Conservation (phyloP, 1,139 yeast species). For the Yamadazyma sp. region DNA sequence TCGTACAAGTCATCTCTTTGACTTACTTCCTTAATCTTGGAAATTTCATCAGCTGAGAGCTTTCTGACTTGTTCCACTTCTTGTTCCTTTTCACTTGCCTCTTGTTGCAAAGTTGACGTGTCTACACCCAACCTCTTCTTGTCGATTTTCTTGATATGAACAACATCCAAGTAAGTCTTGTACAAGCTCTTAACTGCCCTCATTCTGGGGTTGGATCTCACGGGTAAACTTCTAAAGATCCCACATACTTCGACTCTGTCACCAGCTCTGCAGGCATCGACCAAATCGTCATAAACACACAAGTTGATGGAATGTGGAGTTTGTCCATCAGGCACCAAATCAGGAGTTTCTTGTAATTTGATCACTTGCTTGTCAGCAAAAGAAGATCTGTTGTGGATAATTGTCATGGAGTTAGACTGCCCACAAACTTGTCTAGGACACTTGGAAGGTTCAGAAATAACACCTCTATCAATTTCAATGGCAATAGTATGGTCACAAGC, state of each 20-base stretch:
- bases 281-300: conserved; percentile 94
- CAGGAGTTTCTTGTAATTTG: conserved; percentile 95
- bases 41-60: conserved; percentile 68
- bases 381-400: conserved; percentile 86
- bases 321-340: conserved; percentile 97
- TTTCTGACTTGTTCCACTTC: conserved; percentile 77
- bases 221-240: conserved; percentile 89
- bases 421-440: conserved; percentile 90
- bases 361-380: conserved; percentile 95
- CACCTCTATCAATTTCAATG: conserved; percentile 92
- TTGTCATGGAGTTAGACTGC: conserved; percentile 84
- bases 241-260: conserved; percentile 96
- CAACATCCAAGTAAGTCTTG: conserved; percentile 92
- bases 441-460: conserved; percentile 86
- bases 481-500: conserved; percentile 93
- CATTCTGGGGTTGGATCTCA: conserved; percentile 81
- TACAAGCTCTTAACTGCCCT: conserved; percentile 80
- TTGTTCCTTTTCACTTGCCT: conserved; percentile 50
- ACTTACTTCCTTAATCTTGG: conserved; percentile 59
- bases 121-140: conserved; percentile 81
- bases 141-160: conserved; percentile 86
- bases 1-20: conserved; percentile 80
- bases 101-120: conserved; percentile 57
- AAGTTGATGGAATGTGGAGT: conserved; percentile 95
- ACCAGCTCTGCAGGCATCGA: conserved; percentile 94